Evolutionary conservation across 306 rosid species (phyloP), one percentile per base, ranked within the genome.

Genomic region (Quercus dentata): DNA sequence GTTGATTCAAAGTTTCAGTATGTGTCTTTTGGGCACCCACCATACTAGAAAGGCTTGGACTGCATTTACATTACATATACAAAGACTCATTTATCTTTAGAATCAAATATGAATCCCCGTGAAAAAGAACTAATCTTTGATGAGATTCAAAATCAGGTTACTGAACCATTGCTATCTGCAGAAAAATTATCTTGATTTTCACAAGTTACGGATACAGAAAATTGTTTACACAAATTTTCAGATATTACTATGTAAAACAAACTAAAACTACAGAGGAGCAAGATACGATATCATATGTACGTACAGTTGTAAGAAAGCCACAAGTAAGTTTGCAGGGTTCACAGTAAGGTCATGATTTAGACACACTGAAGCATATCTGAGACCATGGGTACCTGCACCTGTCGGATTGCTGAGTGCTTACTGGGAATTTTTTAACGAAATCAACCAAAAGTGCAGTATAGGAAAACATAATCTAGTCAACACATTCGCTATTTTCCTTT

Each of bases 21-120:
- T 83, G 88, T 94, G 33, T 94, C 99, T 65, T 97, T 94, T 76
- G 99, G 99, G 14, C 99, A 92, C 73, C 95, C 99, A 68, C 94
- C 97, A 64, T 94, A 92, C 65, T 92, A 85, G 92, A 94, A 92
- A 86, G 99, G 97, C 75, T 80, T 94, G 77, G 97, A 94, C 77
- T 94, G 92, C 81, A 94, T 94, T 62, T 94, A 94, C 41, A 35
- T 35, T 6, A 35, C 41, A 35, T 35, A 35, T 35, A 65, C 38
- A 65, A 18, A 2, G 68, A 17, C 7, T 61, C 6, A 61, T 21
- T 25, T 7, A 17, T 56, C 12, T 61, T 3, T 61, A 15, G 17
- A 1, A 12, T 61, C 41, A 35, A 25, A 21, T 2, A 1, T 11
- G 33, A 61, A 11, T 25, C 4, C 35, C 5, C 14, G 27, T 25